Conservation (phyloP, 2,329 filamentous ascomycete genomes). For the Sphaceloma murrayae region DNA sequence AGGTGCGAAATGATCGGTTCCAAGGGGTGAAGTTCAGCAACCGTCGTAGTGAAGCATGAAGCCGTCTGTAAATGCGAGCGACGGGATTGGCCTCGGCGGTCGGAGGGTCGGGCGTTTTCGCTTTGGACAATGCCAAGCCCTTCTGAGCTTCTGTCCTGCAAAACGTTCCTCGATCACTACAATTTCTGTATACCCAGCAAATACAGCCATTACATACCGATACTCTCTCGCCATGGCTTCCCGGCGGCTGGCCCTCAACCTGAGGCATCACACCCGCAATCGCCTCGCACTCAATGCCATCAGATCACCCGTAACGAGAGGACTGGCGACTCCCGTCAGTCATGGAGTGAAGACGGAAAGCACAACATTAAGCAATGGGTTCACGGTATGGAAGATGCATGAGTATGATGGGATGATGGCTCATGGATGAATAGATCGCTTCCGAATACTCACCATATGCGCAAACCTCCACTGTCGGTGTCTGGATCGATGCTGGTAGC, state of each 20-base stretch:
- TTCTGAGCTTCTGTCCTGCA: conserved; percentile 4
- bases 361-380: conserved; percentile 92
- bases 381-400: conserved; percentile 65
- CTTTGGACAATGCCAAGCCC: conserved; percentile 7
- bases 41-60: neutral
- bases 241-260: conserved; percentile 90
- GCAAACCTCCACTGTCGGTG: conserved; percentile 94
- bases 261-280: conserved; percentile 81
- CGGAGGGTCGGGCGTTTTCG: conserved; percentile 4
- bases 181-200: conserved; percentile 8
- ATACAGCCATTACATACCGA: conserved; percentile 32
- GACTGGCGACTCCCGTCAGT: conserved; percentile 76
- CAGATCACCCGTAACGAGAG: conserved; percentile 63
- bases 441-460: conserved; percentile 97
- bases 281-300: conserved; percentile 72
- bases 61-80: conserved; percentile 11
- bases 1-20: conserved; percentile 21
- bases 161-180: conserved; percentile 11
- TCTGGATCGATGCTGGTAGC: conserved; percentile 99
- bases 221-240: conserved; percentile 64
- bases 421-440: conserved; percentile 58
- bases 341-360: conserved; percentile 78
- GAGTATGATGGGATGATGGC: conserved; percentile 7
- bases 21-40: neutral
- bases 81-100: conserved; percentile 13